Percentiles rank a stretch among this genome's conserved stretches.
phyloP scores from a whole-genome alignment of 2,329 filamentous ascomycete genomes.

The Orbilia ellipsospora region DNA sequence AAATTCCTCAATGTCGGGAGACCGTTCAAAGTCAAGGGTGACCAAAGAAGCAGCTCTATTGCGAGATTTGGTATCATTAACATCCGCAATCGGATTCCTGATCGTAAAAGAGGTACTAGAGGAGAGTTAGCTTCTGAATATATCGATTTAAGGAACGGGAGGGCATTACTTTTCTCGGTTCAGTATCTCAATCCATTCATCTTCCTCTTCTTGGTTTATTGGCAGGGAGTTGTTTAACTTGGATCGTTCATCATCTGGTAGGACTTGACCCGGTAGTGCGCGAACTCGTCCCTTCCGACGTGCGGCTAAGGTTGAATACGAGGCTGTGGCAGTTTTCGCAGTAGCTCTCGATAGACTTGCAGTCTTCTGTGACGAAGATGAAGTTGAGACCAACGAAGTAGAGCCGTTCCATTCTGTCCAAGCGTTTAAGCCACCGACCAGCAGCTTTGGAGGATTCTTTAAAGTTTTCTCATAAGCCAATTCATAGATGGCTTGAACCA shows the following conservation, averaged over 20 bases:
- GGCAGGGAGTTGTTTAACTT: constrained; percentile 69
- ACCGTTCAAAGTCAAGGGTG: constrained; percentile 41
- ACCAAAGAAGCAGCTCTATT: constrained; percentile 36
- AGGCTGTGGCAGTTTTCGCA: constrained; percentile 66
- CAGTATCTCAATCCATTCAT: constrained; percentile 81
- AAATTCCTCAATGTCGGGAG: constrained; percentile 58
- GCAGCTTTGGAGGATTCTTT: constrained; percentile 77
- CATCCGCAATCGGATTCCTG: constrained; percentile 27
- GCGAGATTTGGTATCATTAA: constrained; percentile 25
- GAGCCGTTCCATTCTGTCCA: constrained; percentile 86
- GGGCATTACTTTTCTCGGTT: constrained; percentile 72
- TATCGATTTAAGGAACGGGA: not conserved
- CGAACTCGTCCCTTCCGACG: constrained; percentile 64
- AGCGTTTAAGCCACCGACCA: constrained; percentile 83
- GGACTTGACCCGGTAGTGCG: constrained; percentile 52
- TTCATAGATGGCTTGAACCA: constrained; percentile 82
- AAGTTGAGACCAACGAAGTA: constrained; percentile 67
- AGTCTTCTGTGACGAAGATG: constrained; percentile 21
- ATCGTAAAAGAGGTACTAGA: constrained; percentile 31
- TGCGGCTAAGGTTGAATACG: constrained; percentile 65
- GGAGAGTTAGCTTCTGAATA: not conserved
- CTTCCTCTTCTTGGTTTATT: constrained; percentile 82
- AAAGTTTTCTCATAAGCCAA: constrained; percentile 84
- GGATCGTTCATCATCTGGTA: constrained; percentile 61
- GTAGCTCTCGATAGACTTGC: constrained; percentile 64